Percentiles rank a stretch among this genome's conserved stretches.
Evolutionary conservation across 108 stramenopile species (phyloP).

Genomic region (Skeletonema grethae): DNA sequence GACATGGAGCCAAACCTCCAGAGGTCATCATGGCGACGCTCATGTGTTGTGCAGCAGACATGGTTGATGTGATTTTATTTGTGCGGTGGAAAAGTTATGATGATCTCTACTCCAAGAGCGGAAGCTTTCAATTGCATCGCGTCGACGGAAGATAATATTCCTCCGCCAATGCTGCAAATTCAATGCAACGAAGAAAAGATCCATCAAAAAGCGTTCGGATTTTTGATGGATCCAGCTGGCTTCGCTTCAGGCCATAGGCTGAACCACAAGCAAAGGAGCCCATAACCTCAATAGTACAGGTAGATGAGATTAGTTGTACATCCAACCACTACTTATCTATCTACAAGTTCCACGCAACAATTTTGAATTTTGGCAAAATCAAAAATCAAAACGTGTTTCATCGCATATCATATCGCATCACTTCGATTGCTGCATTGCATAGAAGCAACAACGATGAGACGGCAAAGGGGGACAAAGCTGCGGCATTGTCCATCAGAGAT

Average conservation of each 20-base stretch:
- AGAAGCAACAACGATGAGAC: constrained; percentile 1
- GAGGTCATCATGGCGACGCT: too few relatives aligned
- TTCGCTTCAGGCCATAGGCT: too few relatives aligned
- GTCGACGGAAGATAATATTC: not conserved
- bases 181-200: not conserved
- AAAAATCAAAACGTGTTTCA: too few relatives aligned
- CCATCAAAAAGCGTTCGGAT: not conserved
- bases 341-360: not conserved
- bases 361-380: too few relatives aligned
- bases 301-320: not conserved
- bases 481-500: not conserved
- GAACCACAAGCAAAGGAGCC: too few relatives aligned
- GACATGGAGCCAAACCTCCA: too few relatives aligned
- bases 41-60: constrained; percentile 25
- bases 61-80: constrained; percentile 3
- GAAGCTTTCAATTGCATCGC: not conserved
- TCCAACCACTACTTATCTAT: not conserved
- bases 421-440: not conserved
- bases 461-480: not conserved
- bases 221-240: not conserved
- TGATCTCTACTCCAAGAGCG: not conserved
- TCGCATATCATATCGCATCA: too few relatives aligned
- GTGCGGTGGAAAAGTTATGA: not conserved
- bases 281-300: not conserved
- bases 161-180: not conserved